Conservation (phyloP, 2,329 filamentous ascomycete genomes). For the Trichophyton mentagrophytes region DNA sequence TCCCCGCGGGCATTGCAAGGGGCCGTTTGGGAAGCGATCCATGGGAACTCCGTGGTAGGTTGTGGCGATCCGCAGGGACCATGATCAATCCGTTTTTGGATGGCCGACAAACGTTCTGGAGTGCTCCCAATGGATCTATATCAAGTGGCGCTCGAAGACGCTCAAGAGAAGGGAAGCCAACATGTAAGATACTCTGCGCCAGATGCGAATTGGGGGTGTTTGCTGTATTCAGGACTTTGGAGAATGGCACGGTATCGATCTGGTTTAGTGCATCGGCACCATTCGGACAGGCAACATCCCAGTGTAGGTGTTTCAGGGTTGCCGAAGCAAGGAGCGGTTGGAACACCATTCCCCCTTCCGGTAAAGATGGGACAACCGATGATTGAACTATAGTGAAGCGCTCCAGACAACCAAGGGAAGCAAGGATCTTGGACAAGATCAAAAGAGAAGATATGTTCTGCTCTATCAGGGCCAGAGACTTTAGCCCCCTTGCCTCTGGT, state of each 20-base stretch:
- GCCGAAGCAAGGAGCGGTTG: constrained; percentile 38
- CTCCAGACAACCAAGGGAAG: constrained; percentile 33
- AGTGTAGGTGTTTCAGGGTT: constrained; percentile 42
- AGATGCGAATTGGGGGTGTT: constrained; percentile 32
- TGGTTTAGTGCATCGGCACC: constrained; percentile 25
- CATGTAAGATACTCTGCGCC: constrained; percentile 32
- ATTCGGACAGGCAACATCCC: constrained; percentile 38
- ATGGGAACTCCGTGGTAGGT: constrained; percentile 31
- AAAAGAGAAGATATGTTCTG: constrained; percentile 41
- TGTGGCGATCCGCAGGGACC: constrained; percentile 29
- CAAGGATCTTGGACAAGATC: constrained; percentile 41
- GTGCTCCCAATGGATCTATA: constrained; percentile 31
- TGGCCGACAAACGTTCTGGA: constrained; percentile 33
- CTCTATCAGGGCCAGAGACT: constrained; percentile 40
- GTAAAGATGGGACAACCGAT: constrained; percentile 35
- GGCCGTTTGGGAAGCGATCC: constrained; percentile 30
- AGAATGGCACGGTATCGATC: constrained; percentile 28
- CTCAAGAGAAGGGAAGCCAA: constrained; percentile 31
- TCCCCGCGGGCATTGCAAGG: constrained; percentile 30
- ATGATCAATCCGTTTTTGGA: constrained; percentile 28
- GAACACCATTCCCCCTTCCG: constrained; percentile 31
- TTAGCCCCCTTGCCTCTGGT: constrained; percentile 32
- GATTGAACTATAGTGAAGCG: constrained; percentile 42
- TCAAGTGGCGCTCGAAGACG: constrained; percentile 33
- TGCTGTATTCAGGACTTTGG: constrained; percentile 21